phyloP scores from a whole-genome alignment of 208 protist species.

The Trichomonas vaginalis region DNA sequence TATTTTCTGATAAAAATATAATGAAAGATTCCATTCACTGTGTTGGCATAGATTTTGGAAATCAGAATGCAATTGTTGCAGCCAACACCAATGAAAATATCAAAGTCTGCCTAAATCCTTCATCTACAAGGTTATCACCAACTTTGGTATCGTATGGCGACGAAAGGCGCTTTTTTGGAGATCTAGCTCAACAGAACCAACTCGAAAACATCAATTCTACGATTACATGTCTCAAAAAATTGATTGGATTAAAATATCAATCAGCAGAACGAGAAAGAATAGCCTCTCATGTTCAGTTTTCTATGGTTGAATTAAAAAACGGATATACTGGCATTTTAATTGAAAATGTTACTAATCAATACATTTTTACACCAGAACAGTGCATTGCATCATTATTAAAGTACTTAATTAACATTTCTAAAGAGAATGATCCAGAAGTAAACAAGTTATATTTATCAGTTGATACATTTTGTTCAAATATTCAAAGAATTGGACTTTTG shows the following conservation, averaged over 20 bases:
- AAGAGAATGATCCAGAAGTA: not conserved
- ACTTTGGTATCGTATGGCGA: not conserved
- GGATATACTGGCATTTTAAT: not conserved
- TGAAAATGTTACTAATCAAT: not conserved
- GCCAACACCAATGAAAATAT: not conserved
- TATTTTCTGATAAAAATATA: not conserved
- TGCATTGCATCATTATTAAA: not conserved
- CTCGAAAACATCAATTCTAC: not conserved
- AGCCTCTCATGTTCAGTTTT: not conserved
- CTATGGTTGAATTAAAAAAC: not conserved
- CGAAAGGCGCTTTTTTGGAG: not conserved
- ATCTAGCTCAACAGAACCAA: not conserved
- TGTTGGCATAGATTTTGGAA: not conserved
- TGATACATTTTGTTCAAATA: constrained; percentile 22
- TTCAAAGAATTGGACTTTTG: constrained; percentile 15
- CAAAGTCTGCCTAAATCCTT: not conserved
- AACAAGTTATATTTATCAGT: not conserved
- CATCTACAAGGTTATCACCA: not conserved
- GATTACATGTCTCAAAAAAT: not conserved
- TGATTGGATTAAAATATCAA: not conserved
- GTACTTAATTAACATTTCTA: not conserved
- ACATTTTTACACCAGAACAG: not conserved
- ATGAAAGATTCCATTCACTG: not conserved
- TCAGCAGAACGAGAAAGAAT: not conserved
- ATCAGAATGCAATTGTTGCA: not conserved